Evolutionary conservation across 306 rosid genomes (phyloP).

Genomic region (Vigna unguiculata): DNA sequence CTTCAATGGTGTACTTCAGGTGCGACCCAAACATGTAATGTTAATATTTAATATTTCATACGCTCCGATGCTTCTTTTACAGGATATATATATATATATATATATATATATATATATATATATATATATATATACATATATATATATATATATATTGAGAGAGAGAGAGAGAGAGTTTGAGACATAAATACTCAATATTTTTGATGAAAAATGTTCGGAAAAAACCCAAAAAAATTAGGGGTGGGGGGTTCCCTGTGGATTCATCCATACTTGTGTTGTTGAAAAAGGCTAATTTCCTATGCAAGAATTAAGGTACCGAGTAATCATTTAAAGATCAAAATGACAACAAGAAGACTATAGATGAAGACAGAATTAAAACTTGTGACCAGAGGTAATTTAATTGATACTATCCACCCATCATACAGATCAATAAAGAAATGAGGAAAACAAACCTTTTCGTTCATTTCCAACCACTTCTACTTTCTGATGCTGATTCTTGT

Average conservation of each 20-base stretch:
- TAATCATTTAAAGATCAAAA: background rate
- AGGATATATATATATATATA: too few species aligned
- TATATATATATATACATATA: too few species aligned
- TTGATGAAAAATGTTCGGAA: too few species aligned
- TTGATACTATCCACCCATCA: conserved; percentile 11
- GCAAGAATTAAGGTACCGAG: too few species aligned
- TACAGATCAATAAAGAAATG: background rate
- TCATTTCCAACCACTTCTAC: conserved; percentile 48
- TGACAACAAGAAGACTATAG: background rate
- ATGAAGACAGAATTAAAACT: conserved; percentile 20
- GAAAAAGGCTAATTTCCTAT: background rate
- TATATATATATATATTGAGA: too few species aligned
- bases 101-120: too few species aligned
- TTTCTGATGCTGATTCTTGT: conserved; percentile 69
- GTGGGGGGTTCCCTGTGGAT: background rate
- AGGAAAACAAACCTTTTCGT: conserved; percentile 54
- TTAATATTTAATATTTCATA: too few species aligned
- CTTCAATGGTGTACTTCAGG: background rate
- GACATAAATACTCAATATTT: too few species aligned
- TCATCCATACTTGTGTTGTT: background rate
- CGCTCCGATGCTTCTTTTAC: too few species aligned
- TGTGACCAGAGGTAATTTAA: background rate
- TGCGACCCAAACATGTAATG: too few species aligned
- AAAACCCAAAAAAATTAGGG: too few species aligned
- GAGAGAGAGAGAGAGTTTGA: too few species aligned